Percentiles rank a stretch among this genome's conserved stretches.
phyloP scores from a whole-genome alignment of 306 rosid genomes.

The Senna tora region DNA sequence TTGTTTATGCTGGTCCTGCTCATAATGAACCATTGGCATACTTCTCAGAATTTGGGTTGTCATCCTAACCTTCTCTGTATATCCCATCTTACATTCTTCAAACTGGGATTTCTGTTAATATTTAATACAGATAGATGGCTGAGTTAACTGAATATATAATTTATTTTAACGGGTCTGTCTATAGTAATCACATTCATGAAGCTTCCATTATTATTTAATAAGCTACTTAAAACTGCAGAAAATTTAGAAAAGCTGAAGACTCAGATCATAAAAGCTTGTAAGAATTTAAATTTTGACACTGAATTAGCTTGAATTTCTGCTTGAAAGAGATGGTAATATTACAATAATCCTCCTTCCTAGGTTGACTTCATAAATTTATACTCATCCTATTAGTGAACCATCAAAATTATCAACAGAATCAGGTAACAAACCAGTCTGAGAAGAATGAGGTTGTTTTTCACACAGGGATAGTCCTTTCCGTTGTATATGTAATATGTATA shows the following conservation, averaged over 20 bases:
- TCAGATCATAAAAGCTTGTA: constrained; percentile 12
- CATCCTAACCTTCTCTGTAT: constrained; percentile 39
- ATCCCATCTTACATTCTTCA: constrained; percentile 27
- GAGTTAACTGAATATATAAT: constrained; percentile 21
- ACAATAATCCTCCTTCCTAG: constrained; percentile 18
- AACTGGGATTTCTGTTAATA: constrained; percentile 11
- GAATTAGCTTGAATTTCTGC: background rate
- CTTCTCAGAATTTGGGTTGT: constrained; percentile 86
- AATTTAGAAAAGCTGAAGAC: constrained; percentile 10
- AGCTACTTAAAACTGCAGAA: background rate
- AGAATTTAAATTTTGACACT: constrained; percentile 28
- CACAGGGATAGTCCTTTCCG: constrained; percentile 9
- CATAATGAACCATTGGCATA: constrained; percentile 66
- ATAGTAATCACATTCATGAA: background rate
- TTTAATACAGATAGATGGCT: background rate
- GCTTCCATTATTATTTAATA: constrained; percentile 29
- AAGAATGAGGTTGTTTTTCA: constrained; percentile 13
- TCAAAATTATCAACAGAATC: background rate
- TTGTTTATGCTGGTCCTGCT: constrained; percentile 94
- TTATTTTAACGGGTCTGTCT: constrained; percentile 9
- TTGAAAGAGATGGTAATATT: constrained; percentile 8
- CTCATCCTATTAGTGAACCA: background rate
- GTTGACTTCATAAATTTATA: constrained; percentile 9
- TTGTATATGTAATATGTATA: background rate
- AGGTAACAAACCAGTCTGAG: background rate